These are phyloP conservation scores for Hymenoscyphus scutula DNA, from an alignment of 2,329 filamentous ascomycete species.

Conservation along the genomic window DNA sequence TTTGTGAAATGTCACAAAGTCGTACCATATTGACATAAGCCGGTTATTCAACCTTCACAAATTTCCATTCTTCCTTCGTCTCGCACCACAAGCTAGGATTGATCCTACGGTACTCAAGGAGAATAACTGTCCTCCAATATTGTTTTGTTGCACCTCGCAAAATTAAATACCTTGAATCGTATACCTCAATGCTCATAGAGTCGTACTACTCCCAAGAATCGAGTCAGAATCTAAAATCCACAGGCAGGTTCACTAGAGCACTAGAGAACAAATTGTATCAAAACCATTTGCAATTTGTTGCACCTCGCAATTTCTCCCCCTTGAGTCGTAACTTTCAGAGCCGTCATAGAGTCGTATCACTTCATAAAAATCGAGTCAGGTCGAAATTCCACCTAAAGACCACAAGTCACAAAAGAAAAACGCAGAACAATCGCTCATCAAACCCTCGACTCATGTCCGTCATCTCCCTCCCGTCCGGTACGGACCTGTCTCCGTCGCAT, in stretches of 20 bases:
- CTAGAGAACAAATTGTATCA: no score
- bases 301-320: neutral
- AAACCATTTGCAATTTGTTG: neutral
- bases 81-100: no score
- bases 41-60: no score
- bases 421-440: neutral
- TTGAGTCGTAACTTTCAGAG: neutral
- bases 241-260: neutral
- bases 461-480: neutral
- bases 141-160: neutral
- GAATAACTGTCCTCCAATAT: neutral
- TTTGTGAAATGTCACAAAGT: no score
- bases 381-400: neutral
- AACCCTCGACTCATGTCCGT: neutral
- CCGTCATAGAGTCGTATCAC: neutral
- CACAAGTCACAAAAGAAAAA: neutral
- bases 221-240: neutral
- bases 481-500: conserved; percentile 1
- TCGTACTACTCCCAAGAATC: neutral
- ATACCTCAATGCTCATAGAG: neutral
- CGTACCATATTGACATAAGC: no score
- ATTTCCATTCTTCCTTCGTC: no score
- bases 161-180: neutral
- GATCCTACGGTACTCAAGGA: no score
- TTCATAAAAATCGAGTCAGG: neutral